Evolutionary conservation across 495 filamentous ascomycete species (phyloP).

Genomic region (Penicillium riverlandense): DNA sequence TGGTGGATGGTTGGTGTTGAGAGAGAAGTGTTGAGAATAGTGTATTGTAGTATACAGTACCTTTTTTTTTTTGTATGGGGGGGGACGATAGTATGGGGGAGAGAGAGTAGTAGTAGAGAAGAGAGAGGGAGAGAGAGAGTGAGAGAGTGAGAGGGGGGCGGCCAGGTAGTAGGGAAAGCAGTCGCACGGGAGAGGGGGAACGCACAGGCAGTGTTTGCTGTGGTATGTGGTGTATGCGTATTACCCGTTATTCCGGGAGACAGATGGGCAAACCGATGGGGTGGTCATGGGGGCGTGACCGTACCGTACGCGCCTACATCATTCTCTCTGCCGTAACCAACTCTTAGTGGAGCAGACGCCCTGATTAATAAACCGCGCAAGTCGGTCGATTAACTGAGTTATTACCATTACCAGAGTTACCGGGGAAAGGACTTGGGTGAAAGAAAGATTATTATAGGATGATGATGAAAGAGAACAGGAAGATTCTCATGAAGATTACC

Average conservation of each 20-base stretch:
- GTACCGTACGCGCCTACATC: too few species aligned
- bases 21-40: slow-evolving; percentile 27
- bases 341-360: slow-evolving; percentile 13
- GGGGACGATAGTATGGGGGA: slow-evolving; percentile 57
- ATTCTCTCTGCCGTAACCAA: too few species aligned
- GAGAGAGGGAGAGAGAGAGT: slow-evolving; percentile 42
- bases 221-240: too few species aligned
- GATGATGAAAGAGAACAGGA: too few species aligned
- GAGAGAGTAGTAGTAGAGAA: slow-evolving; percentile 42
- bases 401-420: too few species aligned
- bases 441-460: too few species aligned
- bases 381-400: neutral
- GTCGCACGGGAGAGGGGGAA: slow-evolving; percentile 33
- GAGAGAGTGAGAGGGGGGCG: slow-evolving; percentile 29
- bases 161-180: slow-evolving; percentile 53
- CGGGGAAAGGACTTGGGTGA: too few species aligned
- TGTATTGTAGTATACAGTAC: slow-evolving; percentile 31
- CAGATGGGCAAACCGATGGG: too few species aligned
- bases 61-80: slow-evolving; percentile 45
- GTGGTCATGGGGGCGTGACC: too few species aligned
- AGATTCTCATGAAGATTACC: too few species aligned
- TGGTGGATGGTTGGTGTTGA: slow-evolving; percentile 12
- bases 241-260: too few species aligned
- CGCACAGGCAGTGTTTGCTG: too few species aligned
- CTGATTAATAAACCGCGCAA: slow-evolving; percentile 16